Base-by-base conservation (phyloP, 1,284 basidiomycete species). In the Quambalaria eucalypti region DNA sequence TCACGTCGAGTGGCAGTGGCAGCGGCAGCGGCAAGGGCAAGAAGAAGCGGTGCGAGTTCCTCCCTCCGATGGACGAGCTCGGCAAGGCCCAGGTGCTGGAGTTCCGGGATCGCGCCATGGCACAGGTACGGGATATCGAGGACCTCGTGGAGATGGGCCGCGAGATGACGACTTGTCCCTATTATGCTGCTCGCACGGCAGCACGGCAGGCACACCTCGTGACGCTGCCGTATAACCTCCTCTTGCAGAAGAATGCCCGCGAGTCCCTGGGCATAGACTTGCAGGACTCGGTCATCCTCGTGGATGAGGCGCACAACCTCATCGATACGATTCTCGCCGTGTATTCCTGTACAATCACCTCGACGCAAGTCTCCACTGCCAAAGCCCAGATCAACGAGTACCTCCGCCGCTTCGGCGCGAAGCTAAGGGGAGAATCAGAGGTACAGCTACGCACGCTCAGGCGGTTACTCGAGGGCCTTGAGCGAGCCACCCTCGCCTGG, bases 201-300 rank as follows among this genome's bases (percentile, higher is more conserved):
- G 88, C 96, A 50, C 84, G 86, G 50, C 87, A 91, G 73, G 90
- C 93, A 28, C 87, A 97, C 87, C 80, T 97, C 1, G 85, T 97
- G 9, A 87, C 88, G 0, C 79, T 97, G 2, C 95, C 93, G 0
- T 98, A 98, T 76, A 96, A 95, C 72, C 82, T 98, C 9, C 80
- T 98, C 0, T 78, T 98, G 7, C 88, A 90, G 61, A 86, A 84
- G 63, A 82, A 83, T 2, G 87, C 92, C 0, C 81, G 93, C 42
- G 88, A 93, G 68, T 85, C 90, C 0, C 80, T 97, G 1, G 87
- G 87, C 0, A 91, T 73, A 30, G 54, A 52, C 91, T 65, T 84
- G 87, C 71, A 79, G 90, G 50, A 86, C 81, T 30, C 83, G 66
- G 80, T 97, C 14, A 83, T 98, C 10, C 81, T 98, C 40, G 85